phyloP scores from a whole-genome alignment of 1,284 basidiomycete species.

The Porogramme epimiltina region DNA sequence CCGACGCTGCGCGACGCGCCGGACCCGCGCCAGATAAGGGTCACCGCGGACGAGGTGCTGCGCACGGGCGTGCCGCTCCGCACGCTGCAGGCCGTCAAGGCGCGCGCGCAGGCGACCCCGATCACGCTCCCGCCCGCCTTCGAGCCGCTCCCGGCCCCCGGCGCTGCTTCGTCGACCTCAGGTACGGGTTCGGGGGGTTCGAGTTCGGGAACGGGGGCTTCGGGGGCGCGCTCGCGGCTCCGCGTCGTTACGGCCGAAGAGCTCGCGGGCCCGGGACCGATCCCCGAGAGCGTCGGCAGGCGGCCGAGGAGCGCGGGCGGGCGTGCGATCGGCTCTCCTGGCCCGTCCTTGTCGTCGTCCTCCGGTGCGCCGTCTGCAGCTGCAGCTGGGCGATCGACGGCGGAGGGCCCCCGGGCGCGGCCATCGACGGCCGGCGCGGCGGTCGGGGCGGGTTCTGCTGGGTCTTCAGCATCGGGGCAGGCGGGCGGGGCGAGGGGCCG shows the following conservation, averaged over 20 bases:
- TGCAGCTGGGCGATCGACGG: not conserved
- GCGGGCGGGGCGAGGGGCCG: not conserved
- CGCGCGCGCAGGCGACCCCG: conserved; percentile 11
- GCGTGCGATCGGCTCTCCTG: not conserved
- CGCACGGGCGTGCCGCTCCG: conserved; percentile 19
- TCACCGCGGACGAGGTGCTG: conserved; percentile 20
- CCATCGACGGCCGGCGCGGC: conserved; percentile 7
- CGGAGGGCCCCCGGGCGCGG: not conserved
- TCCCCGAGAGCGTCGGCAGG: not conserved
- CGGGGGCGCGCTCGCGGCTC: not conserved
- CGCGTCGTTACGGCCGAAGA: conserved; percentile 4
- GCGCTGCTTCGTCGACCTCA: not conserved
- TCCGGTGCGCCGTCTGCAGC: not conserved
- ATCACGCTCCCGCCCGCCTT: conserved; percentile 4
- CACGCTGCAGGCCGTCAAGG: conserved; percentile 20
- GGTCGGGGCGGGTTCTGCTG: not conserved
- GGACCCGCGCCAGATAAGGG: conserved; percentile 2
- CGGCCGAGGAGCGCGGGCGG: conserved; percentile 2
- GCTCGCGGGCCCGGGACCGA: conserved; percentile 3
- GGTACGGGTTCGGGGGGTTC: not conserved
- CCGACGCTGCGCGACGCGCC: not conserved
- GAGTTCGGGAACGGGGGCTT: not conserved
- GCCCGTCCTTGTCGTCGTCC: not conserved
- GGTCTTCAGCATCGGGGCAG: not conserved
- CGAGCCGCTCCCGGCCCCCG: not conserved